phyloP scores from a whole-genome alignment of 169 alveolate genomes.

The Toxoplasma gondii region DNA sequence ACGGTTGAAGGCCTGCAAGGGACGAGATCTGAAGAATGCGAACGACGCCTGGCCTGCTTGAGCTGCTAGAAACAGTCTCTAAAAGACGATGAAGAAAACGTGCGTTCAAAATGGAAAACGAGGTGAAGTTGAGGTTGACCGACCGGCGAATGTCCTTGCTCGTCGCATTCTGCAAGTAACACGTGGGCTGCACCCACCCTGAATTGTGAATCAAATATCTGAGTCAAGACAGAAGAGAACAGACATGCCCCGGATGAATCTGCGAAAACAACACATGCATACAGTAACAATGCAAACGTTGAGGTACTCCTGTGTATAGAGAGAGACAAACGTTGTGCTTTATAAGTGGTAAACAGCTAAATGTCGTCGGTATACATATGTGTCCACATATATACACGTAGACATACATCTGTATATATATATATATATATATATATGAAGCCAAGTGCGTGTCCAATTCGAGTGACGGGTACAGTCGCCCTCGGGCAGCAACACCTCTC shows the following conservation, averaged over 20 bases:
- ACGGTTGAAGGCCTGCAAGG: background rate
- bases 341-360: background rate
- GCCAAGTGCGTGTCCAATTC: background rate
- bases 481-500: background rate
- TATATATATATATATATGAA: background rate
- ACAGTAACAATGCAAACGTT: no score
- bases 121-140: background rate
- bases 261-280: background rate
- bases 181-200: constrained; percentile 26
- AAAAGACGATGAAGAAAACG: background rate
- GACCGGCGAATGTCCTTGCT: constrained; percentile 5
- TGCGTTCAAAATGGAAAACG: background rate
- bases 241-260: background rate
- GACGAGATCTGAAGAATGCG: constrained; percentile 36
- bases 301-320: background rate
- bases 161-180: background rate
- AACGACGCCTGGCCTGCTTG: background rate
- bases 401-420: background rate
- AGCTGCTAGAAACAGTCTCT: background rate
- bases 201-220: background rate
- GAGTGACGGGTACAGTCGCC: background rate
- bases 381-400: background rate
- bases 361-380: background rate
- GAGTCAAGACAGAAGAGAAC: background rate
- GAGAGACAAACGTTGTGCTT: background rate